Base-by-base conservation (phyloP, 768 basidiomycete species). In the Pleurotus tuoliensis region DNA sequence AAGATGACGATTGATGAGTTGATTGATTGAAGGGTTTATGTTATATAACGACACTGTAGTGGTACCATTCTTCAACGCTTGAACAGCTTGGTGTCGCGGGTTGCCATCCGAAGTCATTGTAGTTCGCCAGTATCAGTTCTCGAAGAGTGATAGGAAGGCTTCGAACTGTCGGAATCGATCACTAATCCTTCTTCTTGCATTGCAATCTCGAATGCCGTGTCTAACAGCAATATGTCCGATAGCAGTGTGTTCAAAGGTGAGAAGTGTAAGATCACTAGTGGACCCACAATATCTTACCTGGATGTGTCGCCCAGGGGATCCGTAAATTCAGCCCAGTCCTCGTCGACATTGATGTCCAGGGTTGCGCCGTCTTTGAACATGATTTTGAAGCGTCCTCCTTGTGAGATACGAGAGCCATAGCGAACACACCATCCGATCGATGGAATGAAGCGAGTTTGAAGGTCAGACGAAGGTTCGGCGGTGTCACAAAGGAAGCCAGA, bases 341-440 rank as follows among this genome's bases (percentile, higher is more conserved):
- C 74, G 48, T 78, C 76, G 3, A 74, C 72, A 51, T 77, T 75
- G 48, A 78, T 66, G 43, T 76, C 74, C 49, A 77, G 63, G 24
- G 67, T 60, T 27, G 65, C 63, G 1, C 76, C 76, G 62, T 77
- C 76, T 16, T 73, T 50, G 56, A 78, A 78, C 75, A 78, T 76
- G 12, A 78, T 68, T 57, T 68, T 71, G 55, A 76, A 78, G 24
- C 71, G 63, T 6, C 75, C 73, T n/a, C 73, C 73, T 56, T 74
- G 70, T n/a, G 73, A 70, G 1, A 72, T 67, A n/a, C 61, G 62
- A 13, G 70, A 74, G 27, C 62, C 62, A 43, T 74, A 69, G 47
- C 76, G 69, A 54, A 78, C 70, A 56, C 76, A 77, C 76, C 76
- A 78, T 6, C 76, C 76, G 4, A 73, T 63, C 7, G 68, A 68